Conservation (phyloP, 192 early-diverging fungal species). For the Linnemannia exigua region DNA sequence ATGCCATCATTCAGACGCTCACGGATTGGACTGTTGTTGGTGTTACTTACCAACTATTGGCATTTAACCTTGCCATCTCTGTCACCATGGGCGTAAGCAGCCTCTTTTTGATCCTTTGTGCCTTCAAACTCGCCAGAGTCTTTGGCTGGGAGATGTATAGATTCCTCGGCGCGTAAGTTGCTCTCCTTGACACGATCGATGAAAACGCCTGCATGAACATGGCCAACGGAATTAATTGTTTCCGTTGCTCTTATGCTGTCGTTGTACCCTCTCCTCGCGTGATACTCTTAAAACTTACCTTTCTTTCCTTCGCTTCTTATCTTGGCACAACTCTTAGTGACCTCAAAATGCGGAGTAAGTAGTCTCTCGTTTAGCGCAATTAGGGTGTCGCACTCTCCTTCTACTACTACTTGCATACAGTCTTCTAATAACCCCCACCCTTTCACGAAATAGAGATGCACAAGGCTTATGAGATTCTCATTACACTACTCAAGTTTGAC, state of each 20-base stretch:
- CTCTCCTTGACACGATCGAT: background rate
- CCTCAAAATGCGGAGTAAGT: conserved; percentile 41
- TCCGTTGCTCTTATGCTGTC: background rate
- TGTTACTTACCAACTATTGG: conserved; percentile 4
- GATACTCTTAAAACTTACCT: background rate
- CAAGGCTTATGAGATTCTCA: conserved; percentile 73
- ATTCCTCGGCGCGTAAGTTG: conserved; percentile 53
- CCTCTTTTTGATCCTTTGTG: conserved; percentile 28
- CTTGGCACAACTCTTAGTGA: conserved; percentile 20
- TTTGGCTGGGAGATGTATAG: conserved; percentile 58
- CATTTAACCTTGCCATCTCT: conserved; percentile 35
- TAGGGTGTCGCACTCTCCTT: background rate
- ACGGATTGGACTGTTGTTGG: conserved; percentile 31
- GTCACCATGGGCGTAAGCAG: conserved; percentile 45
- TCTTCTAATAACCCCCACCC: background rate
- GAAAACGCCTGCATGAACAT: background rate
- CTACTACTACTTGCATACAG: background rate
- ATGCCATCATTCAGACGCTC: conserved; percentile 44
- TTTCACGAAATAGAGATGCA: conserved; percentile 57
- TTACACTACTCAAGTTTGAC: conserved; percentile 76
- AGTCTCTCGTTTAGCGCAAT: background rate
- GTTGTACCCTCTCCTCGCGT: background rate
- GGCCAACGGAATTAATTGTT: background rate
- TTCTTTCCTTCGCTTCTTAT: background rate
- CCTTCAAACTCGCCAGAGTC: conserved; percentile 41